Percentiles rank a stretch among this genome's conserved stretches.
Evolutionary conservation across 352 stramenopile species (phyloP).

Genomic region (Pythium phragmitis): DNA sequence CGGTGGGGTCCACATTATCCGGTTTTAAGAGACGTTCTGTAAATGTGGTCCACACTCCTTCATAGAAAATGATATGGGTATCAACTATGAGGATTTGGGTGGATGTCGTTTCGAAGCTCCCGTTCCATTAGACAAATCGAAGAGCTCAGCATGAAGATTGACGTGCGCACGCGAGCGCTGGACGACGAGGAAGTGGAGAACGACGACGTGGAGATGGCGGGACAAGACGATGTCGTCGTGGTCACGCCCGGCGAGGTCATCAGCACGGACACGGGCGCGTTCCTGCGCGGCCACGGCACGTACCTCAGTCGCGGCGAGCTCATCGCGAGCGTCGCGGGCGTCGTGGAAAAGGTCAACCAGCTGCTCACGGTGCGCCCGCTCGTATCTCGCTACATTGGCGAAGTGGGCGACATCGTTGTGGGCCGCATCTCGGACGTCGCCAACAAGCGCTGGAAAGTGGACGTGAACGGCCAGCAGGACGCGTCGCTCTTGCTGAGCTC

Average conservation of each 20-base stretch:
- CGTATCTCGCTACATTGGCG: slow-evolving; percentile 89
- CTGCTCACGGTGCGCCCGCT: slow-evolving; percentile 94
- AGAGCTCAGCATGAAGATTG: slow-evolving; percentile 36
- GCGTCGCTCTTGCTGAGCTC: slow-evolving; percentile 91
- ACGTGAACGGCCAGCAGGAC: slow-evolving; percentile 87
- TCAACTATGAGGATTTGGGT: slow-evolving; percentile 7
- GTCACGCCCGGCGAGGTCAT: slow-evolving; percentile 79
- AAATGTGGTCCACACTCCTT: not conserved
- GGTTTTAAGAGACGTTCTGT: no score
- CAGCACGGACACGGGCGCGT: slow-evolving; percentile 69
- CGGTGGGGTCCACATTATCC: not conserved
- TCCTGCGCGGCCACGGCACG: slow-evolving; percentile 93
- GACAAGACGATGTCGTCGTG: slow-evolving; percentile 43
- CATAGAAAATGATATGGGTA: slow-evolving; percentile 3
- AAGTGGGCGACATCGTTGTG: slow-evolving; percentile 97
- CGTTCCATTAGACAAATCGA: not conserved
- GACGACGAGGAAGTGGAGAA: slow-evolving; percentile 13
- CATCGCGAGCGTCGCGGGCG: slow-evolving; percentile 91
- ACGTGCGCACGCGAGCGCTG: slow-evolving; percentile 28
- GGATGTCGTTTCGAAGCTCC: not conserved
- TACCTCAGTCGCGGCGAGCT: slow-evolving; percentile 91
- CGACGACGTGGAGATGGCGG: slow-evolving; percentile 30
- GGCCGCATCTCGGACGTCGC: slow-evolving; percentile 93
- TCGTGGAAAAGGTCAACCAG: slow-evolving; percentile 97
- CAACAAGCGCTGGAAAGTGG: slow-evolving; percentile 95